Percentiles rank a stretch among this genome's conserved stretches.
Conservation (phyloP, 1,139 yeast genomes). For the Suhomyces wounanorum region DNA sequence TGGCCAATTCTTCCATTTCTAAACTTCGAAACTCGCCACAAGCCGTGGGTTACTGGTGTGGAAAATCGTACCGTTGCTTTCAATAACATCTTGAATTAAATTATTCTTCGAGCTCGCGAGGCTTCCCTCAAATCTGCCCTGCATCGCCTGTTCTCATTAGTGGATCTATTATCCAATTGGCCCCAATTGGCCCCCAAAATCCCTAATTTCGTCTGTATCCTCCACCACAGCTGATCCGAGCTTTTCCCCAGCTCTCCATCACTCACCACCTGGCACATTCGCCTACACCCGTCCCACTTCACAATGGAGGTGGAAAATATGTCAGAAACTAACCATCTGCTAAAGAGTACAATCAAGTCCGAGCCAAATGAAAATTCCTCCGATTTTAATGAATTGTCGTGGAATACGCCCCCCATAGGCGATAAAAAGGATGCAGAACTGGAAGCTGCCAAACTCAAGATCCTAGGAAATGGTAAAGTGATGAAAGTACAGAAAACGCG, state of each 20-base stretch:
- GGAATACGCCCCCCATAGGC: neutral
- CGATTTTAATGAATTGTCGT: neutral
- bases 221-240: neutral
- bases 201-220: too few relatives aligned
- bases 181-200: too few relatives aligned
- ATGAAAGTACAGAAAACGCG: slow-evolving; percentile 62
- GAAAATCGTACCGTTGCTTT: too few relatives aligned
- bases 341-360: neutral
- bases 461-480: slow-evolving; percentile 47
- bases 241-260: neutral
- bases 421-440: neutral
- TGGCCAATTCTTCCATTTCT: neutral
- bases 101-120: too few relatives aligned
- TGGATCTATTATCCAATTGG: too few relatives aligned
- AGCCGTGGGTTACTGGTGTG: too few relatives aligned
- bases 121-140: too few relatives aligned
- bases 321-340: neutral
- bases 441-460: slow-evolving; percentile 15
- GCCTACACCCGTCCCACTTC: neutral
- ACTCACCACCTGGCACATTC: neutral
- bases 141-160: too few relatives aligned
- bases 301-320: neutral
- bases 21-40: neutral
- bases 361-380: neutral
- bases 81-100: too few relatives aligned